Base-by-base conservation (phyloP, 441 rosid species). In the Gossypium davidsonii region DNA sequence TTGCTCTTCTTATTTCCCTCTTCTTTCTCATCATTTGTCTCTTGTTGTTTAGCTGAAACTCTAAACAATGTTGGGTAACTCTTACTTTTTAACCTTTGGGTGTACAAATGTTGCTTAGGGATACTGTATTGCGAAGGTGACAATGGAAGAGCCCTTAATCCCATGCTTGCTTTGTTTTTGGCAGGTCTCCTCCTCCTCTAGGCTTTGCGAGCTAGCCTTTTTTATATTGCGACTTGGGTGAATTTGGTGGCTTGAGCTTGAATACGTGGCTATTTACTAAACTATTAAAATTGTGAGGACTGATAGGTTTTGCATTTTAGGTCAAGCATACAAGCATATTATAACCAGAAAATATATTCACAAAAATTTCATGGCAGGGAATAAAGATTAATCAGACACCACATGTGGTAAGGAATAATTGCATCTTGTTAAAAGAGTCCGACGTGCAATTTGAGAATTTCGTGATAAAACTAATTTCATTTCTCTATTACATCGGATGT, bases 181-280 rank as follows among this genome's bases (percentile, higher is more conserved):
- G 26, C 15, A 49, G 12, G 21, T 14, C 10, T 8, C 42, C 52
- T 18, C 26, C 46, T 0, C 46, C 14, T 10, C 25, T 5, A 20
- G 51, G 26, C 4, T 3, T 2, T 20, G 18, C 25, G 34, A 21
- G 18, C 10, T 25, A 14, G 39, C 12, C 21, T 26, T 2, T 12
- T 67, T 25, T 4, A 73, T 28, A 65, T 15, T 61, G 66, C 73
- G 74, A 75, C 68, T 68, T 52, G n/a, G 0, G 0, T 23, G 11
- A 20, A 15, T 12, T 12, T 75, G 74, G 84, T 77, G 88, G 81
- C 48, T 39, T 7, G 48, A 60, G 78, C 34, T 20, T 58, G 60
- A 73, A 79, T 74, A 85, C 91, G 89, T 84, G 89, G 86, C 68
- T 28, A 68, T 15, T 59, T 73, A 42, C 52, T 37, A 4, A 1